phyloP scores from a whole-genome alignment of 2,329 filamentous ascomycete genomes.

The Eutypa lata region DNA sequence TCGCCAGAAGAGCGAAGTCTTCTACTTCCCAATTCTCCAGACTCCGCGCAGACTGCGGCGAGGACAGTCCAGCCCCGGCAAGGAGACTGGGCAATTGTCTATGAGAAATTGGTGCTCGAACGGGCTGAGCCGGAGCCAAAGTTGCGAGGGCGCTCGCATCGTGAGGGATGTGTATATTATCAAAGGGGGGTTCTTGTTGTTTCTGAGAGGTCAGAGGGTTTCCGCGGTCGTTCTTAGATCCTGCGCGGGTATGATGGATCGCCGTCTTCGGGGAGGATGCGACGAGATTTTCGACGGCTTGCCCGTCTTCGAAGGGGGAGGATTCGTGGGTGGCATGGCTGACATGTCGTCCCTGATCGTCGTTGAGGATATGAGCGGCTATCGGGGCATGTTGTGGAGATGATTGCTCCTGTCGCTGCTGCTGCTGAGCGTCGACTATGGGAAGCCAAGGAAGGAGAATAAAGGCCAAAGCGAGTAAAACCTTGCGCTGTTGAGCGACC shows the following conservation, averaged over 20 bases:
- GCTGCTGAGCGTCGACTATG: constrained; percentile 57
- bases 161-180: constrained; percentile 36
- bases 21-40: constrained; percentile 99
- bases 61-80: constrained; percentile 62
- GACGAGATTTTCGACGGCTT: constrained; percentile 18
- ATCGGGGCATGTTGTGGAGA: constrained; percentile 21
- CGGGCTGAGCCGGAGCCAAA: constrained; percentile 94
- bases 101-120: constrained; percentile 85
- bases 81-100: constrained; percentile 56
- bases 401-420: constrained; percentile 38
- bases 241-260: constrained; percentile 11
- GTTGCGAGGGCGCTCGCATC: constrained; percentile 96
- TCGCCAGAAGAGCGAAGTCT: constrained; percentile 99
- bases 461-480: constrained; percentile 45
- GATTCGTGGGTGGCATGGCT: constrained; percentile 17
- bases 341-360: constrained; percentile 14
- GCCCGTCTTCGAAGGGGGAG: constrained; percentile 15
- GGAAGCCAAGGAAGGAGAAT: constrained; percentile 44
- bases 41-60: constrained; percentile 92
- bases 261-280: constrained; percentile 21
- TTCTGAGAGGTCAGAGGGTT: constrained; percentile 15
- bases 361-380: constrained; percentile 18
- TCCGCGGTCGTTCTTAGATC: constrained; percentile 12
- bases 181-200: constrained; percentile 13
- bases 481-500: constrained; percentile 34